These are phyloP conservation scores for Ascochyta viciae-villosae DNA, from an alignment of 2,329 filamentous ascomycete species.

Conservation along the genomic window DNA sequence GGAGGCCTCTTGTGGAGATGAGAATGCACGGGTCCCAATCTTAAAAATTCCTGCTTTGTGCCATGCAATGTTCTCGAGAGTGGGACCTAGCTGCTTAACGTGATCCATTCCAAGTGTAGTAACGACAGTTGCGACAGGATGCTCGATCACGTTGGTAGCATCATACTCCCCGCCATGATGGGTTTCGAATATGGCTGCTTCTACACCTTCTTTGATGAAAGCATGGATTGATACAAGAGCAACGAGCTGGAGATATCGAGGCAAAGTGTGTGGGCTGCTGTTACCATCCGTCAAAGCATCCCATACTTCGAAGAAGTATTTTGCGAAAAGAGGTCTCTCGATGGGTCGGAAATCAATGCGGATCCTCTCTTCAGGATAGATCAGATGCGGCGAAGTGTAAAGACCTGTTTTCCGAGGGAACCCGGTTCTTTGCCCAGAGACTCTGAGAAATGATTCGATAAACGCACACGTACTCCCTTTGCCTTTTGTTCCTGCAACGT, in stretches of 20 bases:
- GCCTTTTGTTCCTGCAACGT: constrained; percentile 78
- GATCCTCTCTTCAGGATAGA: constrained; percentile 50
- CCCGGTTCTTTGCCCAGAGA: constrained; percentile 52
- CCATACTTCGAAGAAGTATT: constrained; percentile 45
- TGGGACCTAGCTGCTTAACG: constrained; percentile 67
- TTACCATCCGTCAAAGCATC: constrained; percentile 66
- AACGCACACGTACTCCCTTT: constrained; percentile 78
- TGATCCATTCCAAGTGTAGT: constrained; percentile 75
- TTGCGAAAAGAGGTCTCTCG: constrained; percentile 56
- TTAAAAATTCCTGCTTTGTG: constrained; percentile 78
- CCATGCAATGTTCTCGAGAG: constrained; percentile 73
- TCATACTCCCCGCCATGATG: constrained; percentile 65
- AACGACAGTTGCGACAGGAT: constrained; percentile 66
- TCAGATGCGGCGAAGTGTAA: constrained; percentile 73
- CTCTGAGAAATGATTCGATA: constrained; percentile 66
- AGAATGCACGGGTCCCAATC: constrained; percentile 60
- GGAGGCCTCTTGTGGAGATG: constrained; percentile 12
- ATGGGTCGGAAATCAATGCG: constrained; percentile 41
- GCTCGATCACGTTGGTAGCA: constrained; percentile 70
- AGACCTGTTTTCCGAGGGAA: constrained; percentile 61
- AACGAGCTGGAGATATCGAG: constrained; percentile 77
- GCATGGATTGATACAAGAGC: constrained; percentile 62
- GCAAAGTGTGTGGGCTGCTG: constrained; percentile 43
- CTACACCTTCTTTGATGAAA: constrained; percentile 68
- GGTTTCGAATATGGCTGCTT: constrained; percentile 70